These are phyloP conservation scores for Colletotrichum sp. DNA, from an alignment of 2,329 filamentous ascomycete genomes.

Conservation along the genomic window DNA sequence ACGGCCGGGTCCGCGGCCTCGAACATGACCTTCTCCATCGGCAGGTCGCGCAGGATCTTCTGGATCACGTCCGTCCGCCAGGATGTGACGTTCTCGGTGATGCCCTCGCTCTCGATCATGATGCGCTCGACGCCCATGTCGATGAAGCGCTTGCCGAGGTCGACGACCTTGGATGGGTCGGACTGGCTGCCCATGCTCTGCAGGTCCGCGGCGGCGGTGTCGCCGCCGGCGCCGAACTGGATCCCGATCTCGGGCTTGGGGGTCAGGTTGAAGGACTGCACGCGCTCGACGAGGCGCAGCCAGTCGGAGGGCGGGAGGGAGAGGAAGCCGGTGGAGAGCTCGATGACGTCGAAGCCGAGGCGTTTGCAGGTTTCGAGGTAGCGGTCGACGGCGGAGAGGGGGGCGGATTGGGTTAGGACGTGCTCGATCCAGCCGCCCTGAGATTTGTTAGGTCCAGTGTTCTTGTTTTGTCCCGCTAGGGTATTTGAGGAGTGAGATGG, in stretches of 20 bases:
- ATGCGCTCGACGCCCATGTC: slow-evolving; percentile 57
- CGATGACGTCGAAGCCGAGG: slow-evolving; percentile 58
- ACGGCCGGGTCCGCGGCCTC: slow-evolving; percentile 60
- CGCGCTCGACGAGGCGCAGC: slow-evolving; percentile 52
- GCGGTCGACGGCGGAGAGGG: slow-evolving; percentile 48
- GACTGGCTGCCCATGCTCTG: slow-evolving; percentile 49
- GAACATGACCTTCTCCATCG: slow-evolving; percentile 60
- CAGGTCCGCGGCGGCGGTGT: slow-evolving; percentile 50
- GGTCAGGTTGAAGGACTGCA: slow-evolving; percentile 50
- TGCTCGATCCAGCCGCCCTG: slow-evolving; percentile 61
- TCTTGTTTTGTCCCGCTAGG: too few species aligned
- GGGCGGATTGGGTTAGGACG: slow-evolving; percentile 51
- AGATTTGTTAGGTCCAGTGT: not conserved
- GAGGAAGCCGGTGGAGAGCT: slow-evolving; percentile 58
- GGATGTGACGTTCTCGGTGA: slow-evolving; percentile 58
- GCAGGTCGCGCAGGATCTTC: slow-evolving; percentile 53
- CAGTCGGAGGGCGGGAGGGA: slow-evolving; percentile 59
- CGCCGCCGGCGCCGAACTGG: slow-evolving; percentile 61
- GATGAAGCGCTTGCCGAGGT: slow-evolving; percentile 53
- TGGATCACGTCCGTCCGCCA: slow-evolving; percentile 58
- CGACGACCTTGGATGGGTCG: slow-evolving; percentile 52
- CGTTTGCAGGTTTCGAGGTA: slow-evolving; percentile 58
- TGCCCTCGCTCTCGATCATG: slow-evolving; percentile 66
- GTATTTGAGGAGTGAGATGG: too few species aligned
- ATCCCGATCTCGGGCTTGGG: slow-evolving; percentile 62